phyloP scores from a whole-genome alignment of 179 eudicot genomes.

The Actinidia polygama region DNA sequence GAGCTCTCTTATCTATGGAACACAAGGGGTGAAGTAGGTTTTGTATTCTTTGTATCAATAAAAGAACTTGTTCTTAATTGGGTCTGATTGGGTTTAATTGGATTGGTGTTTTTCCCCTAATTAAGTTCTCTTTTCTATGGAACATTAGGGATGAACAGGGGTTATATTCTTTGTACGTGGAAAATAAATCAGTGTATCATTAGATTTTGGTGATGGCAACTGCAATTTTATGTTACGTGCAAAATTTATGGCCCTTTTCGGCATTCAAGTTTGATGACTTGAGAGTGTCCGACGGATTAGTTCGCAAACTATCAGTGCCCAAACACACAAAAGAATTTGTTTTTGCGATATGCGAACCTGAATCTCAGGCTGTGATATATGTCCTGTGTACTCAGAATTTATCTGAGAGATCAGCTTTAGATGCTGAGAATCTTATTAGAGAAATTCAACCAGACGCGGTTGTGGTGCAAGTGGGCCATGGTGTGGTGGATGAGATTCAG shows the following conservation, averaged over 20 bases:
- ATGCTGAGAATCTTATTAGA: constrained; percentile 68
- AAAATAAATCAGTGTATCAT: not conserved
- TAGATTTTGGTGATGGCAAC: constrained; percentile 43
- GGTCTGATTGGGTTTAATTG: not conserved
- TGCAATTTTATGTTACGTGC: constrained; percentile 43
- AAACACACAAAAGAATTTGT: constrained; percentile 79
- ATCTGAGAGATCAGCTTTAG: constrained; percentile 78
- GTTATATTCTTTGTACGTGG: not conserved
- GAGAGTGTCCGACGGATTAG: constrained; percentile 62
- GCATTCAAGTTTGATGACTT: constrained; percentile 54
- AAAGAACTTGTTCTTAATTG: not conserved
- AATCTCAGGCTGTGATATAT: constrained; percentile 55
- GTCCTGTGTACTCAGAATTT: constrained; percentile 79
- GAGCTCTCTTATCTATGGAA: not conserved
- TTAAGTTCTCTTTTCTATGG: not conserved
- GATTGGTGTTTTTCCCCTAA: not conserved
- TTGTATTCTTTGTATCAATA: not conserved
- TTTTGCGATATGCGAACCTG: constrained; percentile 67
- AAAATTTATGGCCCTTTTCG: constrained; percentile 74
- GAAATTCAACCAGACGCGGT: constrained; percentile 82
- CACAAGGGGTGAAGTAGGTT: not conserved
- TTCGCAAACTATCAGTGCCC: constrained; percentile 63
- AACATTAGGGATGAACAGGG: not conserved
- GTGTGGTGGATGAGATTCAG: constrained; percentile 39
- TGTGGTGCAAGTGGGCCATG: constrained; percentile 56